Percentiles rank a stretch among this genome's conserved stretches.
Conservation (phyloP, 139 green algal species). For the Zygnema cylindricum region DNA sequence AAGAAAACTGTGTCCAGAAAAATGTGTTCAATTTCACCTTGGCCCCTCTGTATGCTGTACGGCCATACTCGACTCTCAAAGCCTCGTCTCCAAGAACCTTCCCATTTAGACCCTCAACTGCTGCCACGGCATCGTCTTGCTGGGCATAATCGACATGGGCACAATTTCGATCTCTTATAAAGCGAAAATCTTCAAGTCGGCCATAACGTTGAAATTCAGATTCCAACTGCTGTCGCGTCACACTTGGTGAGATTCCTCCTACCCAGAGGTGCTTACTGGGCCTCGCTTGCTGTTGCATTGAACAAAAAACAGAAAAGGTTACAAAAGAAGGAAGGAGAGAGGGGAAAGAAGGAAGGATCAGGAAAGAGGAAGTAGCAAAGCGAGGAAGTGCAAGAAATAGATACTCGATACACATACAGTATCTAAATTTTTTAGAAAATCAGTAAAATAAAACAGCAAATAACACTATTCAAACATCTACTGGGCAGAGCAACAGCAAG, state of each 20-base stretch:
- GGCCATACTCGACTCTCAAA: slow-evolving; percentile 27
- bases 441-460: no score
- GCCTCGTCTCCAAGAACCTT: slow-evolving; percentile 23
- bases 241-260: slow-evolving; percentile 1
- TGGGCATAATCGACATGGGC: slow-evolving; percentile 36
- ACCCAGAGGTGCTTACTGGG: slow-evolving; percentile 43
- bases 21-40: neutral
- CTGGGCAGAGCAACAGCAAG: neutral
- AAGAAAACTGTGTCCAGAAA: no score
- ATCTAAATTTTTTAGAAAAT: no score
- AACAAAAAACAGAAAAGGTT: slow-evolving; percentile 13
- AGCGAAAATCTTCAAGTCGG: slow-evolving; percentile 30
- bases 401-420: no score
- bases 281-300: slow-evolving; percentile 2
- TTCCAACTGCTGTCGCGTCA: neutral
- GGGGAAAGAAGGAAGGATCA: no score
- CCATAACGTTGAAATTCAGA: slow-evolving; percentile 40
- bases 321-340: slow-evolving; percentile 24
- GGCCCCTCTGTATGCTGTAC: neutral
- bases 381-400: no score
- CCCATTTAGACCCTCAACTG: slow-evolving; percentile 28
- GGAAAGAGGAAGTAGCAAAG: neutral
- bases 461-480: no score
- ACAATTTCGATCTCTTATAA: slow-evolving; percentile 41
- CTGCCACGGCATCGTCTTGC: slow-evolving; percentile 26